phyloP scores from a whole-genome alignment of 2,329 filamentous ascomycete species.

The Exophiala oligosperma region DNA sequence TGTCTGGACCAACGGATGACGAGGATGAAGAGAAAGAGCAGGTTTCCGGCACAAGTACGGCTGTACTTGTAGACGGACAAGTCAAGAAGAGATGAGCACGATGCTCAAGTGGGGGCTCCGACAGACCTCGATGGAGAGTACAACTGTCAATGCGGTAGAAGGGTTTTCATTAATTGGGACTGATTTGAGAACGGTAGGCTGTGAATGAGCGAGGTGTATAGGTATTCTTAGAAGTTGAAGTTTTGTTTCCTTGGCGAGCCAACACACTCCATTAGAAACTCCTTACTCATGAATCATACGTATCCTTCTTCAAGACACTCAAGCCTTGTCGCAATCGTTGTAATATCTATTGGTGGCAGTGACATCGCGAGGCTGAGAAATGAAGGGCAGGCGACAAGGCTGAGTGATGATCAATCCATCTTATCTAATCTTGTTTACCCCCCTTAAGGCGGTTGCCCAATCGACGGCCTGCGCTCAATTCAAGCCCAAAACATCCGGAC shows the following conservation, averaged over 20 bases:
- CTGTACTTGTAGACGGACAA: constrained; percentile 8
- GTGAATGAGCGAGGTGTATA: too few relatives aligned
- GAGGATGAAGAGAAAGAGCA: constrained; percentile 12
- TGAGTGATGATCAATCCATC: not conserved
- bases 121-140: not conserved
- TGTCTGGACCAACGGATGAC: constrained; percentile 26
- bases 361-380: too few relatives aligned
- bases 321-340: too few relatives aligned
- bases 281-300: too few relatives aligned
- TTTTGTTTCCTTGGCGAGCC: not conserved
- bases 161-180: too few relatives aligned
- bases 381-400: too few relatives aligned
- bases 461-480: not conserved
- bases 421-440: not conserved
- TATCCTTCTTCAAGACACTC: too few relatives aligned
- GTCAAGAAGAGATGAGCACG: constrained; percentile 7
- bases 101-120: not conserved
- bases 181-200: too few relatives aligned
- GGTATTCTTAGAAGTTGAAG: not conserved
- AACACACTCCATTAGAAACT: too few relatives aligned
- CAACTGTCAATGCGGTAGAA: not conserved
- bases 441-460: not conserved
- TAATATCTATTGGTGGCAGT: too few relatives aligned
- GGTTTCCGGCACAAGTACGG: constrained; percentile 13
- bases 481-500: not conserved